Conservation (phyloP, 1,284 basidiomycete species). For the Ceratobasidium sp. region DNA sequence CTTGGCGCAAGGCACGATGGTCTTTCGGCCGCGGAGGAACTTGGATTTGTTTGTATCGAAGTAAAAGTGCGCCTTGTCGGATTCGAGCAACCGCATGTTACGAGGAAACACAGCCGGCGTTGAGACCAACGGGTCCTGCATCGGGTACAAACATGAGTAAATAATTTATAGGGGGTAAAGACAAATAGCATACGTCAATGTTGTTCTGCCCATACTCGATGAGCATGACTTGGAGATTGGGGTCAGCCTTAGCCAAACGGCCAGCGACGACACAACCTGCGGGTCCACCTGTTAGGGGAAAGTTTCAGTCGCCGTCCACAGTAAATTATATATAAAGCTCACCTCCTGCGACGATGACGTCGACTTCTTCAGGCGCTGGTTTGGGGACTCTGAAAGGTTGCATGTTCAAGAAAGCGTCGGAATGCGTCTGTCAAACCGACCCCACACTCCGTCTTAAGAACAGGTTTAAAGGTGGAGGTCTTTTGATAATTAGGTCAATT, state of each 20-base stretch:
- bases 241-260: conserved; percentile 76
- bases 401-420: conserved; percentile 5
- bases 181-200: conserved; percentile 62
- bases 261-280: conserved; percentile 77
- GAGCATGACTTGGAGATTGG: conserved; percentile 78
- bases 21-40: conserved; percentile 70
- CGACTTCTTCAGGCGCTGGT: conserved; percentile 71
- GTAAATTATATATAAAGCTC: conserved; percentile 46
- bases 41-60: conserved; percentile 68
- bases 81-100: conserved; percentile 42
- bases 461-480: conserved; percentile 23
- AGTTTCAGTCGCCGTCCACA: conserved; percentile 52
- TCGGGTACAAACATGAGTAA: background rate
- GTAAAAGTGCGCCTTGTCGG: conserved; percentile 80
- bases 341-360: conserved; percentile 72
- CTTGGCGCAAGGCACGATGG: conserved; percentile 71
- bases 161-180: background rate
- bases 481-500: conserved; percentile 27
- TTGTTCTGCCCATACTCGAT: conserved; percentile 81
- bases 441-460: background rate
- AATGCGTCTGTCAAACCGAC: background rate
- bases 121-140: conserved; percentile 33
- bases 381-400: conserved; percentile 34
- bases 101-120: conserved; percentile 34
- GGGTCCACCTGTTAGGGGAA: conserved; percentile 66